Conservation (phyloP, 192 early-diverging fungal genomes). For the Phycomyces nitens region DNA sequence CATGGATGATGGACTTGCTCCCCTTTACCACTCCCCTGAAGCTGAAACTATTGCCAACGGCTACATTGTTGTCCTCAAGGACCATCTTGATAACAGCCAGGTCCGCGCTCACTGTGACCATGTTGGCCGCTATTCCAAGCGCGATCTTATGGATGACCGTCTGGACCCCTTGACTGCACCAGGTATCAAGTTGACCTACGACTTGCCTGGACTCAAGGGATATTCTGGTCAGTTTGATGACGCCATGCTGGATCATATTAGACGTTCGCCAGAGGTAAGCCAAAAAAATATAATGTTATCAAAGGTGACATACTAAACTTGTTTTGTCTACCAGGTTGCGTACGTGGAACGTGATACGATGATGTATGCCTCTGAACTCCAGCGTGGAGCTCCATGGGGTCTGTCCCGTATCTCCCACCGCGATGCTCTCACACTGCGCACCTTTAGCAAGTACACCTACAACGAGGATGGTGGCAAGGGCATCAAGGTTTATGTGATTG, state of each 20-base stretch:
- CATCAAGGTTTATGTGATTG: constrained; percentile 87
- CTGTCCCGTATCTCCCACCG: constrained; percentile 77
- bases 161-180: constrained; percentile 21
- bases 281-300: too few species aligned
- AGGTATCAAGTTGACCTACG: constrained; percentile 65
- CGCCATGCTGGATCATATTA: constrained; percentile 56
- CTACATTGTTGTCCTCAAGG: constrained; percentile 77
- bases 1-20: constrained; percentile 36
- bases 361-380: constrained; percentile 59
- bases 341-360: constrained; percentile 79
- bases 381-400: constrained; percentile 80
- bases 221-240: constrained; percentile 64
- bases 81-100: constrained; percentile 27
- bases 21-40: constrained; percentile 55
- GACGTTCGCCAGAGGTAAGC: constrained; percentile 48
- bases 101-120: constrained; percentile 19
- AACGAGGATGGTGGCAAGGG: constrained; percentile 64
- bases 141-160: not conserved
- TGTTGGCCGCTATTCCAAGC: constrained; percentile 15
- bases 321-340: constrained; percentile 49
- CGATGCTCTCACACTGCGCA: constrained; percentile 47
- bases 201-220: constrained; percentile 57
- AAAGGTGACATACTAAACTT: too few species aligned
- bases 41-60: constrained; percentile 63
- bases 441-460: constrained; percentile 67